phyloP scores from a whole-genome alignment of 345 rosid species.

The Fremontodendron californicum region DNA sequence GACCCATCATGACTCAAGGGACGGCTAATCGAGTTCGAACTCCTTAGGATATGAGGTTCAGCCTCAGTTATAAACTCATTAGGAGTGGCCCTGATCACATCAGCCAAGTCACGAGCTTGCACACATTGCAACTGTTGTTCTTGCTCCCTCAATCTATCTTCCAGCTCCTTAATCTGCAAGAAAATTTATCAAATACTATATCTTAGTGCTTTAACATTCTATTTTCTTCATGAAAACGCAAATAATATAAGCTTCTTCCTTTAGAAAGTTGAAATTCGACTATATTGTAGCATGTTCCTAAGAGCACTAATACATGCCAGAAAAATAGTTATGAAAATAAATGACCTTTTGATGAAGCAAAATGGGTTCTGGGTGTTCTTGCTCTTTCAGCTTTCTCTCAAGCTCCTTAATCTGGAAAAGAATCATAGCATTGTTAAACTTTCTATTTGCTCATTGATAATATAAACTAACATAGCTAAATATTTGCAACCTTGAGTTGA shows the following conservation, averaged over 20 bases:
- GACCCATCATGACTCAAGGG: slow-evolving; percentile 42
- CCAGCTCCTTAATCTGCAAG: slow-evolving; percentile 13
- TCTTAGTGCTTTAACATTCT: not conserved
- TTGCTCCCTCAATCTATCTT: slow-evolving; percentile 67
- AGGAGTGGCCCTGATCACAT: slow-evolving; percentile 45
- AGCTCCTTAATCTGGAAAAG: slow-evolving; percentile 20
- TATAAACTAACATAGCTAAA: not conserved
- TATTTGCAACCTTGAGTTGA: slow-evolving; percentile 52
- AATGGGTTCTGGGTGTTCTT: slow-evolving; percentile 49
- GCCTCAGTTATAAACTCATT: slow-evolving; percentile 36
- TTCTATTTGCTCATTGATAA: not conserved
- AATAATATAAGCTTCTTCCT: not conserved
- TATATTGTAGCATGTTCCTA: not conserved
- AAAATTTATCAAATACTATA: not conserved
- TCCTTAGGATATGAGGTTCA: slow-evolving; percentile 55
- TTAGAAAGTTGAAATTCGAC: not conserved
- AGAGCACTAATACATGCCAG: not conserved
- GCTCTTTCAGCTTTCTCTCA: slow-evolving; percentile 54
- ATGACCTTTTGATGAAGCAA: slow-evolving; percentile 28
- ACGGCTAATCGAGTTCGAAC: slow-evolving; percentile 49
- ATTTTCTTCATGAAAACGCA: not conserved
- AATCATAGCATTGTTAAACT: not conserved
- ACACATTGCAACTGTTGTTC: slow-evolving; percentile 47
- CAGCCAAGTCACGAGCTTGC: slow-evolving; percentile 36
- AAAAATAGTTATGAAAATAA: not conserved